Evolutionary conservation across 768 basidiomycete species (phyloP), one percentile per base, ranked within the genome.

Genomic region (Leccinum ochraceum): DNA sequence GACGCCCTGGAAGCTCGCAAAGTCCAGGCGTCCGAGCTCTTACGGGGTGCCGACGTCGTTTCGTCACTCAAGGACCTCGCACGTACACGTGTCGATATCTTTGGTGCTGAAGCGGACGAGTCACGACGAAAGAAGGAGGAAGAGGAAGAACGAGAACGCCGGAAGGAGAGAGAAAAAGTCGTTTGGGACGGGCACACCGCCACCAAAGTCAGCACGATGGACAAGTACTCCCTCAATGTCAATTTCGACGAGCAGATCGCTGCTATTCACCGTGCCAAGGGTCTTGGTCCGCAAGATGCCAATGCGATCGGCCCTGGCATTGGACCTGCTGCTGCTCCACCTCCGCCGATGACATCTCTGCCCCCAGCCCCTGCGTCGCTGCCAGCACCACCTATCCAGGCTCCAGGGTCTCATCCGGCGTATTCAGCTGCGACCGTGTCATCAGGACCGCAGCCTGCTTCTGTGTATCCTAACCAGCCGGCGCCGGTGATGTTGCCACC

Each of bases 131-230:
- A 88, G 76, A 83, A 81, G 52, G 90, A 95, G 67, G 95, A 97
- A 64, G 94, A 94, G 54, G 89, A 90, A 63, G 92, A 94, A 69
- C 81, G 85, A 57, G 85, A 88, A 63, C 84, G 84, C 69, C 81
- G 94, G 64, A 90, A 86, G 72, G 95, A 96, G 73, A 86, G 88
- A 72, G 97, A 98, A 76, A 95, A 92, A 72, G 91, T 93, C 66
- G 92, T 98, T 53, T 99, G 97, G 97, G 97, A 98, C 76, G 97
- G 97, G 67, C 95, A 98, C 75, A 95, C 95, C 2, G 91, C 94
- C 49, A 91, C 94, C 49, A 98, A 95, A 77, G 89, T 89, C 53
- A 87, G 86, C 66, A 97, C 94, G 1, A 80, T 95, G 70, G 92
- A 95, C 82, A 94, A 94, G 71, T 99, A 89, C 80, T 95, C 95